A percentile compares a stretch with the other conserved stretches of the same genome.
These are phyloP conservation scores for Pedinophyceae sp. DNA, from an alignment of 139 green algal genomes.

Conservation along the genomic window DNA sequence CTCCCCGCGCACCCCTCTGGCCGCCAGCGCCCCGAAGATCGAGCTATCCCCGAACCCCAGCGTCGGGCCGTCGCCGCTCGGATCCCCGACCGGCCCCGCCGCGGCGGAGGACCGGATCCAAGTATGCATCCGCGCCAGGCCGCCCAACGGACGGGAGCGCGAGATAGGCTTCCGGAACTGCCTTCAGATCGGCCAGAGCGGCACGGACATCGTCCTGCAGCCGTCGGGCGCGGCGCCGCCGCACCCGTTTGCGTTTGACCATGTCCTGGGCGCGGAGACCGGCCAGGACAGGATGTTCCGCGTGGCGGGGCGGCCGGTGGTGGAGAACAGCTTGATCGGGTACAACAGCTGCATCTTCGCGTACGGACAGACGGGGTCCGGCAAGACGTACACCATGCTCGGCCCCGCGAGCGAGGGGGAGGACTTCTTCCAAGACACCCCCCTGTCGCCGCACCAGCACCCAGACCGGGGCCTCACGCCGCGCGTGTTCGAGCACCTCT, in stretches of 20 bases:
- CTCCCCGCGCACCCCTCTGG: too few relatives aligned
- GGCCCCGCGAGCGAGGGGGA: constrained; percentile 13
- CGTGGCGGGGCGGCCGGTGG: constrained; percentile 24
- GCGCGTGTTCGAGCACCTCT: constrained; percentile 69
- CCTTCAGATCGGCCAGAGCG: constrained; percentile 15
- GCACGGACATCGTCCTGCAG: constrained; percentile 10
- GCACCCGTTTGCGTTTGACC: constrained; percentile 34
- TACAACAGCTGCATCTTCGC: constrained; percentile 37
- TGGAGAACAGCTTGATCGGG: constrained; percentile 30
- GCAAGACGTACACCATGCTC: constrained; percentile 67
- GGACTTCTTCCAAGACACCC: neutral
- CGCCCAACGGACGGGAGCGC: constrained; percentile 16
- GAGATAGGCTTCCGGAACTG: constrained; percentile 12
- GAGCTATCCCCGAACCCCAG: too few relatives aligned
- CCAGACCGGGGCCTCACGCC: constrained; percentile 51
- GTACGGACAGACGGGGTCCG: constrained; percentile 52
- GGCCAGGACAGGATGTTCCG: constrained; percentile 42
- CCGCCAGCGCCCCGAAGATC: too few relatives aligned
- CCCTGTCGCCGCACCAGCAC: constrained; percentile 1
- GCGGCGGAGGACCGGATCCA: too few relatives aligned
- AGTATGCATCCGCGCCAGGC: constrained; percentile 25
- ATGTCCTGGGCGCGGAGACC: constrained; percentile 20
- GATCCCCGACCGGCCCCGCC: too few relatives aligned
- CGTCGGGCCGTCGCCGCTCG: too few relatives aligned
- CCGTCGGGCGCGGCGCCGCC: constrained; percentile 8